Base-by-base conservation (phyloP, 371 early-diverging fungal genomes). In the Thermomucor indicae-seudaticae region DNA sequence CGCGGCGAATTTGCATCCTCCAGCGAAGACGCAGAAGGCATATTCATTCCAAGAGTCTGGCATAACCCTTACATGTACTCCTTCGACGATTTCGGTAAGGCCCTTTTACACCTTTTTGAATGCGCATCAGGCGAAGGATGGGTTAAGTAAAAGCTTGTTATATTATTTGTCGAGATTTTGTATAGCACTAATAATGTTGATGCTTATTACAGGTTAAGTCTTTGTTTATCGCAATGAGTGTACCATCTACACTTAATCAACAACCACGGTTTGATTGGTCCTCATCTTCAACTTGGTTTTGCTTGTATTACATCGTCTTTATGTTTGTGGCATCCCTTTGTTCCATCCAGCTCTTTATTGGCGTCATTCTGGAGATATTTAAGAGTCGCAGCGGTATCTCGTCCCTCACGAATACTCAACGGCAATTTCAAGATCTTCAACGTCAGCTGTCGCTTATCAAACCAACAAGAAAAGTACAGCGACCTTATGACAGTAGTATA, bases 111-210 rank as follows among this genome's bases (percentile, higher is more conserved):
- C 31, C 58, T 80, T 1, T 72, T 80, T 55, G 72, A 78, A 51
- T 73, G 74, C 52, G 78, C 80, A 2, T 77, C 80, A 1, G 76
- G 75, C 11, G 80, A 80, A 61, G 80, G 80, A 42, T 80, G 80
- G 80, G 67, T 75, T 49, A 41, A 37, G 51, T 14, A 39, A 20
- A 6, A 23, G n/a, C 34, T 32, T 32, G 34, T n/a, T 32, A 32
- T 25, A 31, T 23, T 30, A 14, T 17, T 12, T 4, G 0, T n/a
- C n/a, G n/a, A n/a, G n/a, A n/a, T n/a, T n/a, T n/a, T n/a, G n/a
- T n/a, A n/a, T n/a, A n/a, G n/a, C n/a, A n/a, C n/a, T n/a, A n/a
- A n/a, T n/a, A n/a, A n/a, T n/a, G n/a, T n/a, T n/a, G n/a, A n/a
- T n/a, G n/a, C n/a, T n/a, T n/a, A n/a, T n/a, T n/a, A n/a, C 50